Conservation (phyloP, 2,329 filamentous ascomycete species). For the Sphaerulina vaccinii region DNA sequence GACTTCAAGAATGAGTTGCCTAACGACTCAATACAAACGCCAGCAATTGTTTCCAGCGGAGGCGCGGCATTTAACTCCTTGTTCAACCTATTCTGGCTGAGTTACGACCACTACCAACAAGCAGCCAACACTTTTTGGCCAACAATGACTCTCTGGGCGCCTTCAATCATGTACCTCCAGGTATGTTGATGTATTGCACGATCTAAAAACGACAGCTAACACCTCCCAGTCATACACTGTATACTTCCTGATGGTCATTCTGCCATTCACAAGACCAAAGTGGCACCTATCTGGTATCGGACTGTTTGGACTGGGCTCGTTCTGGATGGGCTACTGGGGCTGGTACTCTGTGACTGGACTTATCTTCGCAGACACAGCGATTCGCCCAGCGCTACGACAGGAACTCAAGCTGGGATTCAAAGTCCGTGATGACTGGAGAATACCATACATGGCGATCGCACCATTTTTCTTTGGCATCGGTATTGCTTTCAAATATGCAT, state of each 20-base stretch:
- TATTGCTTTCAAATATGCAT: slow-evolving; percentile 31
- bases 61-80: slow-evolving; percentile 48
- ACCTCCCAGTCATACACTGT: slow-evolving; percentile 43
- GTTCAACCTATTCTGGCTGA: slow-evolving; percentile 50
- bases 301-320: slow-evolving; percentile 32
- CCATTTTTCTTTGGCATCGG: slow-evolving; percentile 19
- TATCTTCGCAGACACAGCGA: slow-evolving; percentile 29
- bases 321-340: slow-evolving; percentile 36
- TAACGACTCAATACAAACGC: slow-evolving; percentile 40
- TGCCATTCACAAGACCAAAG: slow-evolving; percentile 44
- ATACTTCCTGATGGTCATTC: slow-evolving; percentile 50
- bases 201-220: neutral
- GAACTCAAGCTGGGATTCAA: slow-evolving; percentile 26
- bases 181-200: neutral
- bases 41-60: slow-evolving; percentile 39
- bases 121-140: slow-evolving; percentile 47
- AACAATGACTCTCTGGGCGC: slow-evolving; percentile 47
- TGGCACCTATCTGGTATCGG: slow-evolving; percentile 42
- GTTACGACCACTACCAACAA: slow-evolving; percentile 40
- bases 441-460: slow-evolving; percentile 27
- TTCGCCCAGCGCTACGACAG: slow-evolving; percentile 21
- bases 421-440: slow-evolving; percentile 22
- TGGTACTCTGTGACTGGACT: slow-evolving; percentile 34
- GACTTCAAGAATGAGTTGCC: slow-evolving; percentile 40
- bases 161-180: slow-evolving; percentile 48